Percentiles rank a stretch among this genome's conserved stretches.
Evolutionary conservation across 257 asterid genomes (phyloP).

Genomic region (Plectranthus barbatus): DNA sequence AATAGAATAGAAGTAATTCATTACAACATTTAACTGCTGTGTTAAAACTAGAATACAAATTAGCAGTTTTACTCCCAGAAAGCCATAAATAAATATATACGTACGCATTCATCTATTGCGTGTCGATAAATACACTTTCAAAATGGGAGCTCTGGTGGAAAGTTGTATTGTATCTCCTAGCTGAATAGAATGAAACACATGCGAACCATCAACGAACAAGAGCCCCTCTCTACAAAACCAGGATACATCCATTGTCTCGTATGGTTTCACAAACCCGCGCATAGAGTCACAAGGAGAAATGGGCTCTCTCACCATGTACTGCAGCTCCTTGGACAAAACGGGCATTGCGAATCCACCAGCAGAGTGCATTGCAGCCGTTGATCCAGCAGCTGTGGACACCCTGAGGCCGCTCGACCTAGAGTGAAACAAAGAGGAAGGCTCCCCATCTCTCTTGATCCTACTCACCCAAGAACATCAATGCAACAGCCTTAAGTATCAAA

Average conservation of each 20-base stretch:
- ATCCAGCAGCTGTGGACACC: constrained; percentile 90
- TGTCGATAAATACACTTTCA: constrained; percentile 62
- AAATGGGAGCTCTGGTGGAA: constrained; percentile 57
- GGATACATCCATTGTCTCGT: constrained; percentile 52
- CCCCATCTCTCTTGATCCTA: constrained; percentile 38
- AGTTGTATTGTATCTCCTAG: constrained; percentile 71
- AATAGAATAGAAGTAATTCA: too few relatives aligned
- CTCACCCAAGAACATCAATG: constrained; percentile 8
- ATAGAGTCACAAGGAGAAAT: constrained; percentile 38
- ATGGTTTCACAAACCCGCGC: constrained; percentile 45
- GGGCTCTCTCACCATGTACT: constrained; percentile 87
- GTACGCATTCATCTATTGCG: constrained; percentile 2
- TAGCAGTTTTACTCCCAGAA: background rate
- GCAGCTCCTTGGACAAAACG: constrained; percentile 71
- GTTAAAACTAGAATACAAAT: too few relatives aligned
- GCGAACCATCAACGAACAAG: constrained; percentile 75
- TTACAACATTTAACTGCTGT: too few relatives aligned
- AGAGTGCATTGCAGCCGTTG: constrained; percentile 93
- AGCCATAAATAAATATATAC: background rate
- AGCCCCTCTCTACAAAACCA: constrained; percentile 72
- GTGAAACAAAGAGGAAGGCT: constrained; percentile 43
- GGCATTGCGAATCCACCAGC: constrained; percentile 80
- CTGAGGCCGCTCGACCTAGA: constrained; percentile 90
- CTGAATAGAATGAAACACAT: constrained; percentile 44
- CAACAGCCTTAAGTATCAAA: background rate